Base-by-base conservation (phyloP, 345 rosid species). In the Isatis tinctoria region DNA sequence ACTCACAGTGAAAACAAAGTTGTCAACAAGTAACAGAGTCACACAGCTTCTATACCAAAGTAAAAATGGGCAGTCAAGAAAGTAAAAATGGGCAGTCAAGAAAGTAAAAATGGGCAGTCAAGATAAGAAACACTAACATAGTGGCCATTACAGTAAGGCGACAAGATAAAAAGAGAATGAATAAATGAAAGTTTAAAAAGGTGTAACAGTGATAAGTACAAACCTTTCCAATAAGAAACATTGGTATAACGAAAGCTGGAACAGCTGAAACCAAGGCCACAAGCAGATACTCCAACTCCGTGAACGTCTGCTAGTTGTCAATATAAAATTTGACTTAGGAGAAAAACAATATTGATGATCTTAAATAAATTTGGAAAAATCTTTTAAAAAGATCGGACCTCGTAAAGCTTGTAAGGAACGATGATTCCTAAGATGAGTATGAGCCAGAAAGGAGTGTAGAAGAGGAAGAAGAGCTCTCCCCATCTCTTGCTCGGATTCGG, bases 371-470 rank as follows among this genome's bases (percentile, higher is more conserved):
- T 30, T 30, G 5, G 6, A 30, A 30, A 30, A 30, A 28, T 28
- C 2, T 30, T 4, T 30, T 30, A 3, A 4, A 4, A 30, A 30
- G 5, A 1, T 4, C 6, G 54, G 0, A 57, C 98, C 97, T 94
- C 97, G 82, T 94, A 94, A 18, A 94, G 93, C 80, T 88, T 90
- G 82, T 77, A 94, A 10, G 97, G 98, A 60, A 91, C 92, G 26
- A 94, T 83, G 78, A 94, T 82, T 12, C 98, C 98, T 67, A 91
- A 76, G 40, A 82, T 84, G 32, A 94, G 96, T 75, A 92, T 90
- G 51, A 94, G 97, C 98, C 98, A 94, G 67, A 94, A 94, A 0
- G 97, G 98, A 74, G 98, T 91, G 74, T 91, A 94, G 69, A 80
- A 76, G 49, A 94, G 93, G 74, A 94, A 91, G 86, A 94, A 94